Conservation (phyloP, 192 early-diverging fungal genomes). For the Phlyctochytrium planicorne region DNA sequence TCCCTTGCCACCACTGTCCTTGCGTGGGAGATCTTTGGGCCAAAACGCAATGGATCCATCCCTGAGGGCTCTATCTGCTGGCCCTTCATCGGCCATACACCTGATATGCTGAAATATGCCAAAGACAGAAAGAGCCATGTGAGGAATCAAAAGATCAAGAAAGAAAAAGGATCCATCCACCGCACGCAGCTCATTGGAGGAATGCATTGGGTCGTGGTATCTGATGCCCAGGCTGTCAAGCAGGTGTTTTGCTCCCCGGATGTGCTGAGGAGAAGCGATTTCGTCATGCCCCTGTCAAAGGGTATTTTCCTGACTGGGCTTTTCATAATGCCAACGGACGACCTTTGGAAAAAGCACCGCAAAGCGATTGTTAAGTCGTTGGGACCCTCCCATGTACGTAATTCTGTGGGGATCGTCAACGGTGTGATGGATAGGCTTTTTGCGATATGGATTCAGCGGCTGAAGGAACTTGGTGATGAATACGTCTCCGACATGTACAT, state of each 20-base stretch:
- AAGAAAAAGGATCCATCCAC: no score
- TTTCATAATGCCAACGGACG: slow-evolving; percentile 36
- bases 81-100: no score
- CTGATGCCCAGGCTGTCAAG: background rate
- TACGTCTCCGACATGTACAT: slow-evolving; percentile 20
- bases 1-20: no score
- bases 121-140: no score
- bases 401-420: slow-evolving; percentile 15
- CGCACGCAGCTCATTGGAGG: no score
- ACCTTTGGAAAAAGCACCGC: slow-evolving; percentile 50
- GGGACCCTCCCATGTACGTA: slow-evolving; percentile 40
- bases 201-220: background rate
- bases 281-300: no score
- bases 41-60: no score
- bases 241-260: background rate
- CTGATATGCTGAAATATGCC: no score
- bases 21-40: no score
- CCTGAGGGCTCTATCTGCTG: no score
- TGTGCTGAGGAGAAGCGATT: no score
- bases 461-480: background rate
- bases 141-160: no score
- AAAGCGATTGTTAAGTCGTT: slow-evolving; percentile 51
- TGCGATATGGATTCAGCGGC: background rate
- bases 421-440: slow-evolving; percentile 5
- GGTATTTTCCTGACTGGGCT: slow-evolving; percentile 30